Conservation (phyloP, 2,329 filamentous ascomycete species). For the Nannizziopsis barbatae region DNA sequence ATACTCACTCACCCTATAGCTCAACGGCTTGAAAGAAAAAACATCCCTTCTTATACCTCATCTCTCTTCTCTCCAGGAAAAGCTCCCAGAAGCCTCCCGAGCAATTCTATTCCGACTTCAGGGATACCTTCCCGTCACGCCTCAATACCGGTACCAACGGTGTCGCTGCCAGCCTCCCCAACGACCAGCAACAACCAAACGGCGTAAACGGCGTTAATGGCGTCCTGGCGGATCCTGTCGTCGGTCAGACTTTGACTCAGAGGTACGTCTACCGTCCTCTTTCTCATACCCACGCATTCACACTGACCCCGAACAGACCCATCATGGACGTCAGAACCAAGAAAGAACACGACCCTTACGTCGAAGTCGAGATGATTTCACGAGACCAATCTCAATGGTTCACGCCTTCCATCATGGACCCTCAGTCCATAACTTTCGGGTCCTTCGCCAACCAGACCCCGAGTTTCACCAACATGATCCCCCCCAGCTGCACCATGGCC, state of each 20-base stretch:
- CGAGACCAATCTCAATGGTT: constrained; percentile 74
- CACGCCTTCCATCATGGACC: constrained; percentile 78
- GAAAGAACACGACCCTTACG: constrained; percentile 44
- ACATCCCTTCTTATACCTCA: no score
- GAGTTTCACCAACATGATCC: constrained; percentile 58
- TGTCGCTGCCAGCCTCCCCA: no score
- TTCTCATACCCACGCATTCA: neutral
- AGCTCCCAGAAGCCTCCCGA: constrained; percentile 77
- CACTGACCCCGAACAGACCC: neutral
- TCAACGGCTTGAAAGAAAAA: no score
- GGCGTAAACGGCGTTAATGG: no score
- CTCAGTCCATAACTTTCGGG: constrained; percentile 69
- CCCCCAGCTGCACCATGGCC: constrained; percentile 54
- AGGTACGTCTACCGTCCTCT: constrained; percentile 12
- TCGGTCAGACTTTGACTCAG: constrained; percentile 13
- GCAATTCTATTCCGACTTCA: constrained; percentile 73
- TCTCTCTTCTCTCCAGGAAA: constrained; percentile 46
- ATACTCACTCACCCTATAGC: neutral
- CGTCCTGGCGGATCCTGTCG: constrained; percentile 1
- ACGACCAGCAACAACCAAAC: constrained; percentile 11
- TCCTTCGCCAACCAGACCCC: constrained; percentile 67
- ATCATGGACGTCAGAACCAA: constrained; percentile 6
- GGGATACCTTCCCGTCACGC: constrained; percentile 74
- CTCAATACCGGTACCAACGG: no score
- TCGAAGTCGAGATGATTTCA: constrained; percentile 61